These are phyloP conservation scores for Sporisorium iseilematis-ciliati DNA, from an alignment of 1,284 basidiomycete species.

Conservation along the genomic window DNA sequence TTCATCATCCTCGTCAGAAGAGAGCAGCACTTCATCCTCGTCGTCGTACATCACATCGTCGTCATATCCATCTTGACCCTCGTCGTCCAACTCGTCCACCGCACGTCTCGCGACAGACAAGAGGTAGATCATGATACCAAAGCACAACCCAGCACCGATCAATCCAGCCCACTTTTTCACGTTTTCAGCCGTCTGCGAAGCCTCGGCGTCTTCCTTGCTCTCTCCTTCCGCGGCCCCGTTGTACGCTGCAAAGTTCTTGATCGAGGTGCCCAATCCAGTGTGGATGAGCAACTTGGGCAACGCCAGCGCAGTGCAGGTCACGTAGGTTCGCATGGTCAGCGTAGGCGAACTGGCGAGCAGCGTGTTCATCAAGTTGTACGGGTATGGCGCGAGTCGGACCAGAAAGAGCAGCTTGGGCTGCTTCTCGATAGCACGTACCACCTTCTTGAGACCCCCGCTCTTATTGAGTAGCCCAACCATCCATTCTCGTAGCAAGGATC, in stretches of 20 bases:
- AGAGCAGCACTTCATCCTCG: constrained; percentile 36
- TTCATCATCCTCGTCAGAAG: constrained; percentile 26
- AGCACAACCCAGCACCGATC: constrained; percentile 78
- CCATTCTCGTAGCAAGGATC: constrained; percentile 77
- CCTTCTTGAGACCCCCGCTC: constrained; percentile 68
- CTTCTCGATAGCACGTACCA: constrained; percentile 87
- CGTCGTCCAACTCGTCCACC: constrained; percentile 78
- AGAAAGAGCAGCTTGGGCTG: constrained; percentile 85
- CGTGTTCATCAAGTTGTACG: constrained; percentile 86
- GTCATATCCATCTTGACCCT: constrained; percentile 32
- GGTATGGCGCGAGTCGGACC: constrained; percentile 78
- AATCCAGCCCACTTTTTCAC: constrained; percentile 78
- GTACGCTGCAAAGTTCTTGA: constrained; percentile 82
- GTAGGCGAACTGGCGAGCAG: constrained; percentile 86
- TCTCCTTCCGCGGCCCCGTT: constrained; percentile 68
- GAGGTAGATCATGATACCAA: constrained; percentile 82
- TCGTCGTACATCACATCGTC: constrained; percentile 39
- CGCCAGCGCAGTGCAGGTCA: constrained; percentile 82
- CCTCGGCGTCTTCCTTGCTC: constrained; percentile 56
- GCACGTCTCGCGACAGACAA: constrained; percentile 82
- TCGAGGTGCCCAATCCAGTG: constrained; percentile 82
- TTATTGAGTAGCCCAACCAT: constrained; percentile 80
- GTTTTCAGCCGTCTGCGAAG: constrained; percentile 71
- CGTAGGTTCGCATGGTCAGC: constrained; percentile 82
- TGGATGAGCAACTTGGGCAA: constrained; percentile 88